phyloP scores from a whole-genome alignment of 2,329 filamentous ascomycete species.

The Botrytis paeoniae region DNA sequence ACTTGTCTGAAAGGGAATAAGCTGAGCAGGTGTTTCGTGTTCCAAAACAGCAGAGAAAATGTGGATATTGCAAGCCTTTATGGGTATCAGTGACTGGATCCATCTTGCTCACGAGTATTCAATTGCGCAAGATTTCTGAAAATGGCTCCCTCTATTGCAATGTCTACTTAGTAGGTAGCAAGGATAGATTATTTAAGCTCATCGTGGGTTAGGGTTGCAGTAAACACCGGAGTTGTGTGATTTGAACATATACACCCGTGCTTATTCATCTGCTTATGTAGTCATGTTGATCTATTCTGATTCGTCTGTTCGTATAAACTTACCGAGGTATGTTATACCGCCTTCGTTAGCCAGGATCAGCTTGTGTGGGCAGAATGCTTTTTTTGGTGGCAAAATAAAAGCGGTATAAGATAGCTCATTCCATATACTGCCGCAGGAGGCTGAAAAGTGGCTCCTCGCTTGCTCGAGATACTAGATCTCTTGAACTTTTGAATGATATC shows the following conservation, averaged over 20 bases:
- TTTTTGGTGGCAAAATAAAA: too few relatives aligned
- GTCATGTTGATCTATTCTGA: background rate
- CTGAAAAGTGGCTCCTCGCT: too few relatives aligned
- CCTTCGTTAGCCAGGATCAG: too few relatives aligned
- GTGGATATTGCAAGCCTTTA: background rate
- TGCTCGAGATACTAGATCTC: background rate
- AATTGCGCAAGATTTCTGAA: background rate
- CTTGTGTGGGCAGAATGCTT: too few relatives aligned
- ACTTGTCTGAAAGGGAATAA: background rate
- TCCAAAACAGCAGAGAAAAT: background rate
- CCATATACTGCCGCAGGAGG: too few relatives aligned
- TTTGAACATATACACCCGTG: background rate
- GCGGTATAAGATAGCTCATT: too few relatives aligned
- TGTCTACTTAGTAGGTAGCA: background rate
- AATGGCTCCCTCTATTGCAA: background rate
- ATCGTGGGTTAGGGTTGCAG: too few relatives aligned
- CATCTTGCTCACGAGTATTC: background rate
- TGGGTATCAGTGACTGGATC: background rate
- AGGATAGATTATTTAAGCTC: too few relatives aligned
- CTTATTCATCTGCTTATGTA: background rate
- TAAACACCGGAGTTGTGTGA: too few relatives aligned
- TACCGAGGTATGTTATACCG: too few relatives aligned
- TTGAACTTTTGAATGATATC: background rate
- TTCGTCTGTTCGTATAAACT: background rate
- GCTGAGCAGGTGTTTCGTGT: background rate